Evolutionary conservation across 176 grass and related monocot species (phyloP).

Genomic region (Lolium rigidum): DNA sequence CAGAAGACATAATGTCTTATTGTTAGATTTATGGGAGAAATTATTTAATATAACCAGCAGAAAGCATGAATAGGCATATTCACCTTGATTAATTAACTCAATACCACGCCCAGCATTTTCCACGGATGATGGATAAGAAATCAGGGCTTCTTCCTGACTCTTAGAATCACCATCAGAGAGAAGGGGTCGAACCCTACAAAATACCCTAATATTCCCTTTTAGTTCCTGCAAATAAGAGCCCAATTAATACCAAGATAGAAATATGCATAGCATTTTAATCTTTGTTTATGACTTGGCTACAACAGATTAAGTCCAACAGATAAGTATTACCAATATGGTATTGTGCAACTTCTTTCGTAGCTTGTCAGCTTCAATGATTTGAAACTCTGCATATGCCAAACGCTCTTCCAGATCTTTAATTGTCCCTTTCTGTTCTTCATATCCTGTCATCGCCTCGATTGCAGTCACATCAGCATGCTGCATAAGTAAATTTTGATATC

Average conservation of each 20-base stretch:
- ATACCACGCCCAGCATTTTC: slow-evolving; percentile 76
- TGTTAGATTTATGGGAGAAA: slow-evolving; percentile 17
- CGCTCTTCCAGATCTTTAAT: slow-evolving; percentile 75
- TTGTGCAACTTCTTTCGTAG: slow-evolving; percentile 94
- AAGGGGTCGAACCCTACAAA: slow-evolving; percentile 90
- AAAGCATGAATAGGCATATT: background rate
- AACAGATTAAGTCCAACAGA: background rate
- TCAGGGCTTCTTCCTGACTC: slow-evolving; percentile 46
- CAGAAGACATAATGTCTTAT: background rate
- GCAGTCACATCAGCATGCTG: slow-evolving; percentile 82
- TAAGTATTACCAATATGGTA: slow-evolving; percentile 79
- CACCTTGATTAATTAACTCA: slow-evolving; percentile 76
- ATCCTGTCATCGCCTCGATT: slow-evolving; percentile 69
- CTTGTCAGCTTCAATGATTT: slow-evolving; percentile 82
- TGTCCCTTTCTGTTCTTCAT: slow-evolving; percentile 67
- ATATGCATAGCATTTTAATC: background rate
- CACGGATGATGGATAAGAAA: slow-evolving; percentile 82
- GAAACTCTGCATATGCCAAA: slow-evolving; percentile 74
- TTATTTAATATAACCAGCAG: background rate
- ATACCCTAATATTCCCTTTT: slow-evolving; percentile 97
- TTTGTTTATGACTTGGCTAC: background rate
- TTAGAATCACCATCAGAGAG: slow-evolving; percentile 53
- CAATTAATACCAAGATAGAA: background rate
- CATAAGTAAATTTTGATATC: slow-evolving; percentile 29
- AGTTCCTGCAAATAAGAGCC: slow-evolving; percentile 68